Evolutionary conservation across 495 filamentous ascomycete genomes (phyloP), one percentile per base, ranked within the genome.

Genomic region (Hypoxylon fuscum): DNA sequence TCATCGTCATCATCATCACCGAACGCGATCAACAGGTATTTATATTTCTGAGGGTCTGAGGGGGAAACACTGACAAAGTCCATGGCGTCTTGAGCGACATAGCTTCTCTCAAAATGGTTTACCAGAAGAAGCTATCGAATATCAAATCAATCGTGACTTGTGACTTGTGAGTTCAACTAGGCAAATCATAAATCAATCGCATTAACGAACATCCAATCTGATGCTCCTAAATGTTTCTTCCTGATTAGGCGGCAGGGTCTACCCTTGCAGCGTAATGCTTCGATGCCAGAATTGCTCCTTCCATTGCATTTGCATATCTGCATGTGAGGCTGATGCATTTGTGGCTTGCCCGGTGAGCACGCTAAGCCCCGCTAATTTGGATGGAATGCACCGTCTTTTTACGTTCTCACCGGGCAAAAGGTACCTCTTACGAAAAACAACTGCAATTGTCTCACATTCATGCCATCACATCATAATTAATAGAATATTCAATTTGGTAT

Each of bases 31-130:
- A n/a, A n/a, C n/a, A n/a, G n/a, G n/a, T n/a, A n/a, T n/a, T n/a
- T n/a, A n/a, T n/a, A n/a, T n/a, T n/a, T n/a, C n/a, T n/a, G n/a
- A n/a, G n/a, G n/a, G n/a, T n/a, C n/a, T n/a, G 8, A 27, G 25
- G 32, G 31, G 21, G 29, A 40, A 21, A 53, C 3, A 8, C 63
- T 62, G 45, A 78, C 76, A 55, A 77, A 73, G 70, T 78, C 75
- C 76, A 78, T 78, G 22, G 32, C 62, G 61, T 68, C 66, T 35
- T 53, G 35, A 51, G 53, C 61, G 63, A 55, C 59, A 60, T n/a
- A n/a, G n/a, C n/a, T n/a, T 68, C 38, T 57, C 44, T 61, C 42
- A 15, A 55, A 40, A 18, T 23, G 34, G 20, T 53, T 47, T 38
- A 37, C 35, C 15, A 9, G 20, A 27, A 60, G 41, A 61, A 31